phyloP scores from a whole-genome alignment of 176 grass and related monocot genomes.

The Carex scoparia region DNA sequence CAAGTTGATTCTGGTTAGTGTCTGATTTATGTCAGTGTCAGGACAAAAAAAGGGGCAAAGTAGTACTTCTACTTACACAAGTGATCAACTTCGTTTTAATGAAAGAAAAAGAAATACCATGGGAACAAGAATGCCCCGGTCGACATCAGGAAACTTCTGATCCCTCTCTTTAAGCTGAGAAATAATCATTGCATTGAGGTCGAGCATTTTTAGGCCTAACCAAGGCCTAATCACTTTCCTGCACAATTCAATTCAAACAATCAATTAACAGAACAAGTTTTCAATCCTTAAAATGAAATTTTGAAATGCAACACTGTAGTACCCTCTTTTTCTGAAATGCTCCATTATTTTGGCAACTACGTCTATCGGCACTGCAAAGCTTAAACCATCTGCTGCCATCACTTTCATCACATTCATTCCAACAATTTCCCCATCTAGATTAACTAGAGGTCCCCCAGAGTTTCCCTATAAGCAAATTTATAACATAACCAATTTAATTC shows the following conservation, averaged over 20 bases:
- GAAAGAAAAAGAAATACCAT: conserved; percentile 44
- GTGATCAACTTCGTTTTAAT: background rate
- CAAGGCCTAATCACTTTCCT: conserved; percentile 77
- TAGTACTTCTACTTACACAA: background rate
- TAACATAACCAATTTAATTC: conserved; percentile 8
- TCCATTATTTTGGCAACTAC: conserved; percentile 67
- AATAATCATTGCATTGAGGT: conserved; percentile 66
- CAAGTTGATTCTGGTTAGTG: background rate
- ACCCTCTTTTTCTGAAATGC: conserved; percentile 71
- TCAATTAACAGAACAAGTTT: conserved; percentile 10
- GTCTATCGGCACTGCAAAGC: conserved; percentile 84
- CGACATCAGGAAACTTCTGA: conserved; percentile 62
- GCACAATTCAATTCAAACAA: conserved; percentile 26
- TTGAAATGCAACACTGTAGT: conserved; percentile 12
- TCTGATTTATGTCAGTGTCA: background rate
- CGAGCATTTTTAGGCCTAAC: conserved; percentile 84
- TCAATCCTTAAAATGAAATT: background rate
- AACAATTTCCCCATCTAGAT: conserved; percentile 80
- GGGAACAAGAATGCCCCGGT: conserved; percentile 64
- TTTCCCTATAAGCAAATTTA: conserved; percentile 48
- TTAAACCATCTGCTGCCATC: conserved; percentile 47
- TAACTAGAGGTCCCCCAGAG: conserved; percentile 81
- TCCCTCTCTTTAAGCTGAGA: conserved; percentile 72
- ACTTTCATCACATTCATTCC: conserved; percentile 81
- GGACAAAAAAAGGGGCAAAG: background rate